Conservation (phyloP, 495 filamentous ascomycete genomes). For the Cryomyces minteri region DNA sequence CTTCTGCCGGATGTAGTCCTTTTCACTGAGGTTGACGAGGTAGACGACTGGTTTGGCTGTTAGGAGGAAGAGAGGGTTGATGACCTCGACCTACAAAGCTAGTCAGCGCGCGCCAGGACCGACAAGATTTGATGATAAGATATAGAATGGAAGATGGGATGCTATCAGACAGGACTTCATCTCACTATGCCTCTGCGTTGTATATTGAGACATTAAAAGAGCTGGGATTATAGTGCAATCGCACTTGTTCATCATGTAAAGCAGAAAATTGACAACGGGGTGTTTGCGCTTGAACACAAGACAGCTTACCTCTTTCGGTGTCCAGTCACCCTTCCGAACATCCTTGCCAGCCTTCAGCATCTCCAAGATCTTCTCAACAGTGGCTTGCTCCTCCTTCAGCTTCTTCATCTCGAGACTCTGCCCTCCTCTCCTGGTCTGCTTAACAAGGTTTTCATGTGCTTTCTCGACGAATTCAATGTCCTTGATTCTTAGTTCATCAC, state of each 20-base stretch:
- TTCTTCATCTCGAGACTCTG: slow-evolving; percentile 98
- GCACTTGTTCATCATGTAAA: slow-evolving; percentile 93
- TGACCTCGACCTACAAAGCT: slow-evolving; percentile 71
- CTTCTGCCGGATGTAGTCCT: slow-evolving; percentile 96
- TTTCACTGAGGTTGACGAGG: slow-evolving; percentile 92
- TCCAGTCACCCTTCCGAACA: slow-evolving; percentile 78
- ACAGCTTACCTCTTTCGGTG: slow-evolving; percentile 77
- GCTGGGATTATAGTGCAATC: slow-evolving; percentile 96
- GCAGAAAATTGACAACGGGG: slow-evolving; percentile 1
- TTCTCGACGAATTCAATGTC: slow-evolving; percentile 99
- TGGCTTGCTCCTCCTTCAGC: slow-evolving; percentile 84
- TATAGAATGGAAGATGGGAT: no score
- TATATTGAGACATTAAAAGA: slow-evolving; percentile 73
- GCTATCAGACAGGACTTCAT: slow-evolving; percentile 34
- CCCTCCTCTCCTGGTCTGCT: slow-evolving; percentile 84
- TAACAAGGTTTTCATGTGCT: slow-evolving; percentile 69
- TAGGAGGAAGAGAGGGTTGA: slow-evolving; percentile 91
- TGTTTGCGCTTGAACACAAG: slow-evolving; percentile 7
- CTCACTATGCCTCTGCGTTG: slow-evolving; percentile 68
- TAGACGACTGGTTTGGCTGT: slow-evolving; percentile 95
- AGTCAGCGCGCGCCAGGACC: neutral
- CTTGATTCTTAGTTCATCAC: slow-evolving; percentile 89
- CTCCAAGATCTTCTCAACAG: slow-evolving; percentile 69
- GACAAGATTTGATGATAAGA: neutral
- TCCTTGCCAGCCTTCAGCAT: slow-evolving; percentile 77